Conservation (phyloP, 169 alveolate species). For the Plasmodium adleri region DNA sequence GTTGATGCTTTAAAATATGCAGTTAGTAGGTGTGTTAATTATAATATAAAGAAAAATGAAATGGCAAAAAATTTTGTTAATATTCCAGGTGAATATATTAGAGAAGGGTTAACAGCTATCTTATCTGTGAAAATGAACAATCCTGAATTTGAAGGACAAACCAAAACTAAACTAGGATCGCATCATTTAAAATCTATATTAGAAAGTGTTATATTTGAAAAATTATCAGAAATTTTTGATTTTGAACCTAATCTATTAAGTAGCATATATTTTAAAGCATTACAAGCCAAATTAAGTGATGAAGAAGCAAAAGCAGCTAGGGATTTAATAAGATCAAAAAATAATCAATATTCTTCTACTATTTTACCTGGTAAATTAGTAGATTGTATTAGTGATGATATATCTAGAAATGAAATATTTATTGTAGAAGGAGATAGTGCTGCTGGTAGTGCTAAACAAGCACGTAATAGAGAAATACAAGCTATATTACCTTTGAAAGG, state of each 20-base stretch:
- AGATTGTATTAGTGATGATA: conserved; percentile 84
- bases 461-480: conserved; percentile 86
- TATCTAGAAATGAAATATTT: conserved; percentile 82
- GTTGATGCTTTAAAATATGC: conserved; percentile 87
- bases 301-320: conserved; percentile 88
- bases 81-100: conserved; percentile 83
- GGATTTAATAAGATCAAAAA: conserved; percentile 84
- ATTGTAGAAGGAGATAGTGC: conserved; percentile 91
- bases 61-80: conserved; percentile 78
- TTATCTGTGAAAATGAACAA: conserved; percentile 83
- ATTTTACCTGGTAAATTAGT: conserved; percentile 84
- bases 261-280: conserved; percentile 82
- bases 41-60: conserved; percentile 21
- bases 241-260: conserved; percentile 81
- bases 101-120: conserved; percentile 88
- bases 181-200: conserved; percentile 80
- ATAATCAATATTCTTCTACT: conserved; percentile 76
- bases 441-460: conserved; percentile 90
- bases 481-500: conserved; percentile 90
- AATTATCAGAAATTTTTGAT: conserved; percentile 83
- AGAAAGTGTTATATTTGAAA: conserved; percentile 81
- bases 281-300: conserved; percentile 84
- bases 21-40: conserved; percentile 78
- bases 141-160: conserved; percentile 91
- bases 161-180: conserved; percentile 88